phyloP scores from a whole-genome alignment of 140 eudicot species.

The Stevia rebaudiana region DNA sequence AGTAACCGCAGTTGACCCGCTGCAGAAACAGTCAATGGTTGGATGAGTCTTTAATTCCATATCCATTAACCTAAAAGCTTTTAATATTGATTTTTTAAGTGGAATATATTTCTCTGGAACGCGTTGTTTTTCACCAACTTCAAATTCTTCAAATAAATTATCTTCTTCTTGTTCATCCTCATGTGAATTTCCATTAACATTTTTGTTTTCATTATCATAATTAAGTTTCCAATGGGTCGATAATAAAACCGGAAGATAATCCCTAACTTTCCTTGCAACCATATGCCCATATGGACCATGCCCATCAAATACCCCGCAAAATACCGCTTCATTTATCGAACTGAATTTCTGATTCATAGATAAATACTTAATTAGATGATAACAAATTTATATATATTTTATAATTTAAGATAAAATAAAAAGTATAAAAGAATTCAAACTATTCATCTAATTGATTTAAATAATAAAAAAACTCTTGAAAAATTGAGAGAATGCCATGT shows the following conservation, averaged over 20 bases:
- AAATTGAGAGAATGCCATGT: too few species aligned
- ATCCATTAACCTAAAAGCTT: conserved; percentile 80
- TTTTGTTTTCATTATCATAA: conserved; percentile 26
- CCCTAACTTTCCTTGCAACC: conserved; percentile 88
- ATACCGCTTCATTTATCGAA: conserved; percentile 54
- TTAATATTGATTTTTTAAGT: conserved; percentile 55
- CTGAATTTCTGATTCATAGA: conserved; percentile 66
- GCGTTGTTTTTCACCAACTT: conserved; percentile 43
- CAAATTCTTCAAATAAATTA: conserved; percentile 44
- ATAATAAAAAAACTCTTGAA: too few species aligned
- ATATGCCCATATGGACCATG: conserved; percentile 93
- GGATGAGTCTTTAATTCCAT: conserved; percentile 72
- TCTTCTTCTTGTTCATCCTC: conserved; percentile 49
- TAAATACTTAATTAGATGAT: too few species aligned
- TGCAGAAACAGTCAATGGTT: conserved; percentile 77
- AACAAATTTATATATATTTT: too few species aligned
- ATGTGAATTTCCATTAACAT: conserved; percentile 26
- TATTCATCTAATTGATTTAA: too few species aligned
- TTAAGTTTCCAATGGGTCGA: conserved; percentile 45
- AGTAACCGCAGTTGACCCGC: conserved; percentile 83
- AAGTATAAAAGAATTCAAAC: too few species aligned
- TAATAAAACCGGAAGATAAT: conserved; percentile 59
- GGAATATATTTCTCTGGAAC: conserved; percentile 57
- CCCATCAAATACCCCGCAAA: conserved; percentile 94
- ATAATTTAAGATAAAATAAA: too few species aligned